Percentiles rank a stretch among this genome's conserved stretches.
These are phyloP conservation scores for Auriculariales sp. DNA, from an alignment of 768 basidiomycete genomes.

Conservation along the genomic window DNA sequence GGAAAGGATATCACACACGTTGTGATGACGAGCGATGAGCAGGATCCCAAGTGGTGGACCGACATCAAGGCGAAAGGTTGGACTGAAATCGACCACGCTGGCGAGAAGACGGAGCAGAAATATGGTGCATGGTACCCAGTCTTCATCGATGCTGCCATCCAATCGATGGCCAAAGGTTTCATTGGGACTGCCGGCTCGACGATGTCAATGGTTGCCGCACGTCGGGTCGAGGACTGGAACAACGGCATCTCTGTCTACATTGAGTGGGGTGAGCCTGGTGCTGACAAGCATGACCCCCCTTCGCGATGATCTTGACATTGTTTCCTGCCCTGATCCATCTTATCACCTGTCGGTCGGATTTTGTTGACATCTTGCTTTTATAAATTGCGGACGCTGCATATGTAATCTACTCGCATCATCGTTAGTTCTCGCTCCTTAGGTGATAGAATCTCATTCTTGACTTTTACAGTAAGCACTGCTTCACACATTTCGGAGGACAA, in stretches of 20 bases:
- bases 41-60: slow-evolving; percentile 42
- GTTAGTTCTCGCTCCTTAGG: no score
- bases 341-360: no score
- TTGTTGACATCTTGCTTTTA: no score
- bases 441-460: no score
- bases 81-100: slow-evolving; percentile 34
- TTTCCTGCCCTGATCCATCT: no score
- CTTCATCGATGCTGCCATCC: slow-evolving; percentile 60
- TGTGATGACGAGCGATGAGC: slow-evolving; percentile 53
- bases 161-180: slow-evolving; percentile 51
- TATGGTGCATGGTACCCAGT: slow-evolving; percentile 50
- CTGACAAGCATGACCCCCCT: no score
- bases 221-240: slow-evolving; percentile 56
- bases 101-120: slow-evolving; percentile 24
- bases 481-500: no score
- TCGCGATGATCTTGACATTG: no score
- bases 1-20: slow-evolving; percentile 27
- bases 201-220: slow-evolving; percentile 49
- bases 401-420: no score
- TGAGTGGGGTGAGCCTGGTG: slow-evolving; percentile 30
- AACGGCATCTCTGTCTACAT: slow-evolving; percentile 36
- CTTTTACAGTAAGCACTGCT: no score
- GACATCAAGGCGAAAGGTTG: slow-evolving; percentile 36
- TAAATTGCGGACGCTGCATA: no score
- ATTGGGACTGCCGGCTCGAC: slow-evolving; percentile 62